Evolutionary conservation across 305 asterid species (phyloP).

Genomic region (Fraxinus floribunda): DNA sequence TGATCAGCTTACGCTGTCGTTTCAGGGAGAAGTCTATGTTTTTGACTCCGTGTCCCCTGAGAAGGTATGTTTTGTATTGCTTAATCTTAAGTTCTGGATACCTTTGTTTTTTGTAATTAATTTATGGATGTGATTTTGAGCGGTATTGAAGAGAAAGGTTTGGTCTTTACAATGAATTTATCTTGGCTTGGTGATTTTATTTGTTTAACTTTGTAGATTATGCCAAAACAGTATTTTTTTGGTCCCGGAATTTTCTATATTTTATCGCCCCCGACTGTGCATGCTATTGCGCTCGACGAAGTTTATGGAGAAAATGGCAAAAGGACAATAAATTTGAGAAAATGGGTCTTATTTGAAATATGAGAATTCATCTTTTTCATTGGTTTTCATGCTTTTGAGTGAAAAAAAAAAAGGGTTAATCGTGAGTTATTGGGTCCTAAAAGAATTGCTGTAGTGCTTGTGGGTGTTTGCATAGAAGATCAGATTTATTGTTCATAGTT

Average conservation of each 20-base stretch:
- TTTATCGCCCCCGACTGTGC: not conserved
- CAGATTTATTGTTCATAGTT: not conserved
- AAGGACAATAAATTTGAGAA: not conserved
- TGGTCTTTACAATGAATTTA: conserved; percentile 4
- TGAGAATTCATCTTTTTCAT: not conserved
- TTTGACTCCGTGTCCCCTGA: conserved; percentile 94
- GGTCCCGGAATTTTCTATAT: not conserved
- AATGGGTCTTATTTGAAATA: not conserved
- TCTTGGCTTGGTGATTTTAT: not conserved
- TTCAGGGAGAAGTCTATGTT: conserved; percentile 89
- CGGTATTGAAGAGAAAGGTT: not conserved
- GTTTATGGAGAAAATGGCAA: not conserved
- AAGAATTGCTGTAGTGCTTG: not conserved
- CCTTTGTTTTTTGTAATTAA: not conserved
- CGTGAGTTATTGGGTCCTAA: not conserved
- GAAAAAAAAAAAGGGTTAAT: not conserved
- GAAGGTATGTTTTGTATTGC: conserved; percentile 45
- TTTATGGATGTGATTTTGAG: conserved; percentile 8
- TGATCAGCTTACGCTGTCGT: conserved; percentile 91
- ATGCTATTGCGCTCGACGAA: not conserved
- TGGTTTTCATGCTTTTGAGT: not conserved
- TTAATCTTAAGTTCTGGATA: not conserved
- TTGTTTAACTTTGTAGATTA: not conserved
- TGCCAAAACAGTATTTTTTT: not conserved
- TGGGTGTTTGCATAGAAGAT: not conserved